phyloP scores from a whole-genome alignment of 345 rosid species.

The Ricinus communis region DNA sequence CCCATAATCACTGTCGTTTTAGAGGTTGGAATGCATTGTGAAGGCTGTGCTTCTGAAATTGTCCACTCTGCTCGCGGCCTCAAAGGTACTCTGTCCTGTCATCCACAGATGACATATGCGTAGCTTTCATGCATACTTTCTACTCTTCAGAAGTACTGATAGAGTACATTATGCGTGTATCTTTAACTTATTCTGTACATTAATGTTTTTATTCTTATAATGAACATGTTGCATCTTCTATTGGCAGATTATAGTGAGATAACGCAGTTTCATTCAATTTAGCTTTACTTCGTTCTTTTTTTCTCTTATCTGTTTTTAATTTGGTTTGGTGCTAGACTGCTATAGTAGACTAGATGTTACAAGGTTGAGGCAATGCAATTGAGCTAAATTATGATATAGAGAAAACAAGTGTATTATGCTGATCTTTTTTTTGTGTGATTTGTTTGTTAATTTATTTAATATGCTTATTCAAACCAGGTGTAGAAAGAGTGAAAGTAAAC shows the following conservation, averaged over 20 bases:
- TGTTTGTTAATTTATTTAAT: too few species aligned
- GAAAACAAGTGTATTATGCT: too few species aligned
- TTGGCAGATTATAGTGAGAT: not conserved
- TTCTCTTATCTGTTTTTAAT: not conserved
- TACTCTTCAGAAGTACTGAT: too few species aligned
- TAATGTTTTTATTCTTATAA: not conserved
- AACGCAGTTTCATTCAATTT: not conserved
- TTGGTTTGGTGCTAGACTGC: too few species aligned
- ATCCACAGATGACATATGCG: too few species aligned
- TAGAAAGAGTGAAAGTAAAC: conserved; percentile 59
- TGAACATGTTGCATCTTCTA: not conserved
- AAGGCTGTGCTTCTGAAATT: conserved; percentile 65
- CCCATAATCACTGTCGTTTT: conserved; percentile 44
- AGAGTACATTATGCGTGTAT: not conserved
- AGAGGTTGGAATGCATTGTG: conserved; percentile 74
- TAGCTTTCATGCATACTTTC: not conserved
- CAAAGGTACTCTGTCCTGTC: conserved; percentile 44
- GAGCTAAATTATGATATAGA: too few species aligned
- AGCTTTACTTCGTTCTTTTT: not conserved
- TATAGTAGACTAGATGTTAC: too few species aligned
- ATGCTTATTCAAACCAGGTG: conserved; percentile 40
- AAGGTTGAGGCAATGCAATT: too few species aligned
- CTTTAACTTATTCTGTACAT: not conserved
- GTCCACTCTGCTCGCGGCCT: conserved; percentile 33
- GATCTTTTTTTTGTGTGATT: too few species aligned